phyloP scores from a whole-genome alignment of 768 basidiomycete genomes.

The Suillus plorans region DNA sequence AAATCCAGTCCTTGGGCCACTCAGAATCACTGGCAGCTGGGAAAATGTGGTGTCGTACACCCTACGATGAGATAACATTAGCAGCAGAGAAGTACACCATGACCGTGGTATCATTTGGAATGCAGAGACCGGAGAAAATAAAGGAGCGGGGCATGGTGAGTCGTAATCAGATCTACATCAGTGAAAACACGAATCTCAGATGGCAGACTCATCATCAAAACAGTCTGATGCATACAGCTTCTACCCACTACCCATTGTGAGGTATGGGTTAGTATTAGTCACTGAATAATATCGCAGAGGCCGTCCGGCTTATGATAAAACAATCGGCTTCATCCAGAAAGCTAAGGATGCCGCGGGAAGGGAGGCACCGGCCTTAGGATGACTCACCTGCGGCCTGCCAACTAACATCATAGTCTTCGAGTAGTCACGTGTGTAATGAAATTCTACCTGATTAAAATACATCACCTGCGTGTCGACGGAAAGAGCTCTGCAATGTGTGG shows the following conservation, averaged over 20 bases:
- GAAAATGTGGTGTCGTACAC: background rate
- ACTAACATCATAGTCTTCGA: too few relatives aligned
- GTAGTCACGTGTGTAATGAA: too few relatives aligned
- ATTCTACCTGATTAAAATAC: too few relatives aligned
- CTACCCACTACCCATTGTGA: background rate
- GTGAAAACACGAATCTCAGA: background rate
- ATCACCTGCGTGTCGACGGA: too few relatives aligned
- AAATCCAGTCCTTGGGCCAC: background rate
- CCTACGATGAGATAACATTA: background rate
- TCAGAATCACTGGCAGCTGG: background rate
- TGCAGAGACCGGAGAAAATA: background rate
- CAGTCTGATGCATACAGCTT: background rate
- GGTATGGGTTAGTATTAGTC: too few relatives aligned
- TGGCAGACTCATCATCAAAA: background rate
- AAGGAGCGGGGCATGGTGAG: background rate
- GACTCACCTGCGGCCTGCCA: too few relatives aligned
- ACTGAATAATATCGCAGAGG: too few relatives aligned
- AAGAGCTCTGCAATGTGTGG: too few relatives aligned
- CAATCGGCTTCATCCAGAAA: too few relatives aligned
- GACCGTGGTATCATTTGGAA: background rate
- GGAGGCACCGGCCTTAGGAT: too few relatives aligned
- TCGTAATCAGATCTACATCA: background rate
- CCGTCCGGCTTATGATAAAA: too few relatives aligned
- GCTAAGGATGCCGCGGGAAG: too few relatives aligned
- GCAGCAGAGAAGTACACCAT: background rate